A percentile compares a stretch with the other conserved stretches of the same genome.
These are phyloP conservation scores for Pseudocercospora fijiensis DNA, from an alignment of 2,329 filamentous ascomycete genomes.

Conservation along the genomic window DNA sequence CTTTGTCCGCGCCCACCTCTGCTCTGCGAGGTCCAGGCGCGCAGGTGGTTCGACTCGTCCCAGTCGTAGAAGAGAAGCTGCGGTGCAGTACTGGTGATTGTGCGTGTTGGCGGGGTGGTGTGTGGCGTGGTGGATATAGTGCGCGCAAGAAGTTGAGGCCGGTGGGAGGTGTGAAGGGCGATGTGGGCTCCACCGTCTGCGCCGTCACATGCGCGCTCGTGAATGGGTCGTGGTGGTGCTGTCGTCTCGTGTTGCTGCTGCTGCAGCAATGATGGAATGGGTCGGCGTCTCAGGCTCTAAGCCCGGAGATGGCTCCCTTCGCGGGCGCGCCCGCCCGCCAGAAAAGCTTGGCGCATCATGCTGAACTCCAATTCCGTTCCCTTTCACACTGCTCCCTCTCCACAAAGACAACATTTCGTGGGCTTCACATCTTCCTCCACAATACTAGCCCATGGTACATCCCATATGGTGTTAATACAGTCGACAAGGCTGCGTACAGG, in stretches of 20 bases:
- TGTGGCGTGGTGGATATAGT: neutral
- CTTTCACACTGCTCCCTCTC: neutral
- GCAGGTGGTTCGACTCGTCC: neutral
- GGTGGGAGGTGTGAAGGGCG: neutral
- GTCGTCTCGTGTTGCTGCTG: neutral
- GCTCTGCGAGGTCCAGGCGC: neutral
- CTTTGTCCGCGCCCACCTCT: slow-evolving; percentile 11
- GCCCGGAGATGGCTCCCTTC: neutral
- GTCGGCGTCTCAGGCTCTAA: neutral
- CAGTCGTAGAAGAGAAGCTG: neutral
- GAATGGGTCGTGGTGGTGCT: neutral
- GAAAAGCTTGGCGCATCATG: neutral
- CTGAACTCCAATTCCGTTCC: neutral
- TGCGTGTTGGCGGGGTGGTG: neutral
- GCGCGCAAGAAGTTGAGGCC: neutral
- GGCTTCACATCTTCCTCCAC: no score
- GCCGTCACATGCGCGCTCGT: neutral
- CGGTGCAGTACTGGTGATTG: neutral
- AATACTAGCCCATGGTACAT: no score
- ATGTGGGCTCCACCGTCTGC: neutral
- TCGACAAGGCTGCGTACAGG: no score
- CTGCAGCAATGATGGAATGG: neutral
- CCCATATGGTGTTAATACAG: no score
- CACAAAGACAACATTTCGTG: no score
- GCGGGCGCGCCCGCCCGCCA: no score